phyloP scores from a whole-genome alignment of 2,329 filamentous ascomycete species.

The Orbilia blumenaviensis region DNA sequence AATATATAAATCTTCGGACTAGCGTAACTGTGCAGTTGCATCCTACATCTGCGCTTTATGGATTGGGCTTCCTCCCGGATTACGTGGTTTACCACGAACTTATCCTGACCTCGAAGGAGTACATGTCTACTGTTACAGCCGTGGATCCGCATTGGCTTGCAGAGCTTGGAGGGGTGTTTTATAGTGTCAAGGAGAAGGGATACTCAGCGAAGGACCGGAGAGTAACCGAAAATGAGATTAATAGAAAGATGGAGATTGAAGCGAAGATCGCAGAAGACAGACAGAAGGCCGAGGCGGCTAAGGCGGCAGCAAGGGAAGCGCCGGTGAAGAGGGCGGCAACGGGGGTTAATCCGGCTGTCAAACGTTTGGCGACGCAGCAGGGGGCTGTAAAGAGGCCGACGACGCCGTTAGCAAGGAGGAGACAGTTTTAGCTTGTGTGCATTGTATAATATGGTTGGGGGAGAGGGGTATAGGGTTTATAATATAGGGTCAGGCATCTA shows the following conservation, averaged over 20 bases:
- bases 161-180: conserved; percentile 95
- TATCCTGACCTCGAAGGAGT: conserved; percentile 95
- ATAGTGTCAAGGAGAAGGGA: conserved; percentile 96
- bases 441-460: conserved; percentile 12
- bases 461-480: conserved; percentile 1
- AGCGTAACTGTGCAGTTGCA: conserved; percentile 94
- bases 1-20: conserved; percentile 95
- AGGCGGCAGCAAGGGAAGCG: conserved; percentile 60
- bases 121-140: conserved; percentile 95
- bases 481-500: conserved; percentile 20
- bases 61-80: conserved; percentile 90
- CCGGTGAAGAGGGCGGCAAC: conserved; percentile 63
- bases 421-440: conserved; percentile 55
- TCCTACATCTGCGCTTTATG: conserved; percentile 91
- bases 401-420: conserved; percentile 56
- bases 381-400: conserved; percentile 57
- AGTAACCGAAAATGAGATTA: conserved; percentile 90
- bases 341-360: conserved; percentile 52
- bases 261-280: conserved; percentile 89
- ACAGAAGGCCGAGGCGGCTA: conserved; percentile 69
- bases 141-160: conserved; percentile 98
- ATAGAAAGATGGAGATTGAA: conserved; percentile 91
- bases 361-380: conserved; percentile 55
- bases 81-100: conserved; percentile 98
- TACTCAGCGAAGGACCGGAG: conserved; percentile 87